These are phyloP conservation scores for Musa acuminata DNA, from an alignment of 176 grass and related monocot genomes.

Conservation along the genomic window DNA sequence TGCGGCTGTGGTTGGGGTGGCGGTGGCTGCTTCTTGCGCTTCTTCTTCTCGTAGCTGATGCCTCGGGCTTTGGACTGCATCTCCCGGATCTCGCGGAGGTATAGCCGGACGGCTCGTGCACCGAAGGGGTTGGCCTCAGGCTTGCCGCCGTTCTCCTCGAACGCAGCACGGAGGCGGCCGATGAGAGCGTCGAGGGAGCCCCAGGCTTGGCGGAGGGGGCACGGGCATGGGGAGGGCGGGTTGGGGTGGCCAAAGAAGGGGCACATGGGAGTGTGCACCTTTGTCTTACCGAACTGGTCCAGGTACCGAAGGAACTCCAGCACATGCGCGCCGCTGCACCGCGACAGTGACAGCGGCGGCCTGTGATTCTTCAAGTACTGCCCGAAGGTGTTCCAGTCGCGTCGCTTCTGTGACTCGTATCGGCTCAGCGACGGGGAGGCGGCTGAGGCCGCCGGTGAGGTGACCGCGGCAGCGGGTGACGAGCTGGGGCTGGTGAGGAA, in stretches of 20 bases:
- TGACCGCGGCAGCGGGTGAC: not conserved
- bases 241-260: not conserved
- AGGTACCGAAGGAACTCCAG: not conserved
- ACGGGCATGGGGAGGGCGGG: not conserved
- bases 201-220: not conserved
- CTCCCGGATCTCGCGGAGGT: not conserved
- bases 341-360: not conserved
- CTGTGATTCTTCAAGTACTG: not conserved
- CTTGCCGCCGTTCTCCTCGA: not conserved
- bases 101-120: not conserved
- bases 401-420: slow-evolving; percentile 10
- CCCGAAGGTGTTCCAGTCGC: slow-evolving; percentile 8
- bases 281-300: not conserved
- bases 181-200: not conserved
- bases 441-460: not conserved
- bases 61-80: not conserved
- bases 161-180: not conserved
- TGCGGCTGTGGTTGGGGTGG: not conserved
- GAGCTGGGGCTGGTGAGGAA: not conserved
- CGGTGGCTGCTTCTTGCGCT: not conserved
- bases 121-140: not conserved
- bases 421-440: not conserved
- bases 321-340: not conserved
- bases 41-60: not conserved
- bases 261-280: not conserved